Evolutionary conservation across 2,329 filamentous ascomycete genomes (phyloP), one percentile per base, ranked within the genome.

Genomic region (Claviceps capensis): DNA sequence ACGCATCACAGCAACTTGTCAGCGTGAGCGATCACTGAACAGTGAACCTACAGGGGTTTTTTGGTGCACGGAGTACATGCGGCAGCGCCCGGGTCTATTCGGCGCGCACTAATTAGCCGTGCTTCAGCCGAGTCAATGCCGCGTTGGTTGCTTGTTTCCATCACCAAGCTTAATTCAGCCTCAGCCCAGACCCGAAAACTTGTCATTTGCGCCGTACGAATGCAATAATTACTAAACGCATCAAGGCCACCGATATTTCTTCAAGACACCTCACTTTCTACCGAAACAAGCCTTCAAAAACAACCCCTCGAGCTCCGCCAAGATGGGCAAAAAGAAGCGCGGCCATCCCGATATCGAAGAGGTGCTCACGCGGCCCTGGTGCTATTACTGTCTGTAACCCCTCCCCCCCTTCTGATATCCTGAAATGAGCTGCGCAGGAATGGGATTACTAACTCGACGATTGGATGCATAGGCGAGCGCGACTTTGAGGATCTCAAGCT

Each of bases 401-500:
- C 6, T 22, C 6, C 4, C 23, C 13, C 36, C 23, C 9, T 17
- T 13, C 23, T 42, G 40, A 19, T 4, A 30, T 30, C 9, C 2
- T 30, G 8, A 2, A 30, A 30, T 30, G 30, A 30, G 11, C 30
- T 30, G 30, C 3, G 30, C 17, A 11, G n/a, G n/a, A 19, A 14
- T 30, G 16, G n/a, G 55, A 64, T 62, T 65, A 62, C 40, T 42
- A 61, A 57, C 37, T 42, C 26, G 38, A 17, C 53, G 43, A 44
- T 44, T 30, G 26, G n/a, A 45, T 6, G 14, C 1, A 2, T 52
- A 83, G 80, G 80, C 70, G 93, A 98, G 71, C 86, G 91, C 72
- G 91, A 97, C 71, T 98, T 97, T 66, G 90, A 97, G 68, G 93
- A 98, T 67, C 69, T 95, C 47, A 96, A 95, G 74, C 89, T 97